Evolutionary conservation across 2,329 filamentous ascomycete genomes (phyloP), one percentile per base, ranked within the genome.

Genomic region (Cadophora sp.): DNA sequence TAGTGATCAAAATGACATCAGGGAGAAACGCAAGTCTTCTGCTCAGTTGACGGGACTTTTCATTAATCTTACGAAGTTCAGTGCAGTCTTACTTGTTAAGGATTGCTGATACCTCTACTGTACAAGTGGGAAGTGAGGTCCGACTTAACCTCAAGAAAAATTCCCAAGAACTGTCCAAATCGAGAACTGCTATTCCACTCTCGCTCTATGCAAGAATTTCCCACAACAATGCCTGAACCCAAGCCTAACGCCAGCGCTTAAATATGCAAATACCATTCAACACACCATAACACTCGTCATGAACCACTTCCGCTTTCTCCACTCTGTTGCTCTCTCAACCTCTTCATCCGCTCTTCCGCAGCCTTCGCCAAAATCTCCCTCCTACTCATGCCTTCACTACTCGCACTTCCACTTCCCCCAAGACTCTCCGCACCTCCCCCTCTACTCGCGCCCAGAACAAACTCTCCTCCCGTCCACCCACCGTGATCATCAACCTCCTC

Each of bases 401-500:
- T 39, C 24, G 22, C 20, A 16, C 59, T 64, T 3, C 73, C 71
- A 16, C 59, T 64, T 2, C 73, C 71, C 43, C 73, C 73, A 2
- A 78, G 77, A 45, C 75, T 73, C 41, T 79, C 79, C 48, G 81
- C 78, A 4, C 77, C 79, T 11, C 80, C 79, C 1, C 79, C 81
- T 53, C 84, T 78, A 18, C 80, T 78, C 1, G 81, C 86, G 43
- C 90, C 90, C 16, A 93, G 83, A 18, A 93, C 89, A 78, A 91
- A 95, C 74, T 93, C 88, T 1, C 93, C 92, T 5, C 92, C 92
- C 0, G 85, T 89, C 91, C 91, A 94, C 0, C 90, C 91, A 3
- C 91, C 90, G 72, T 91, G 86, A 75, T 94, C 91, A 70, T 90
- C 83, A 43, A 85, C 80, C 24, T 83, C 80, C 24, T 83, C 85